These are phyloP conservation scores for Fusarium armeniacum DNA, from an alignment of 2,329 filamentous ascomycete species.

Conservation along the genomic window DNA sequence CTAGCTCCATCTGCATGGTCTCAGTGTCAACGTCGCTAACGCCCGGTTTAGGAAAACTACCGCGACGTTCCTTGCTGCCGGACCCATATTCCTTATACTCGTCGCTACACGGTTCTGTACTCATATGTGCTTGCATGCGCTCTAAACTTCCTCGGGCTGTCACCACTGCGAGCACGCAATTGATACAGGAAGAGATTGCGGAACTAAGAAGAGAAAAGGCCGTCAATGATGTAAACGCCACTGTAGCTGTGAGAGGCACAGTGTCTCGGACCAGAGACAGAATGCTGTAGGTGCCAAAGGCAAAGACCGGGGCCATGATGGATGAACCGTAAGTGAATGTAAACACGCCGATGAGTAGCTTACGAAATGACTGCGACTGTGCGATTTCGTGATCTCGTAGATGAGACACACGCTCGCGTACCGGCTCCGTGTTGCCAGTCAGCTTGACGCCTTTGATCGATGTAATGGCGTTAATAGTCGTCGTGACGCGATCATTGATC, in stretches of 20 bases:
- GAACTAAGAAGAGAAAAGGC: slow-evolving; percentile 17
- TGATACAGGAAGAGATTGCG: slow-evolving; percentile 15
- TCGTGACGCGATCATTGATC: slow-evolving; percentile 18
- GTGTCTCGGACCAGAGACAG: slow-evolving; percentile 12
- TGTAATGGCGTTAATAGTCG: slow-evolving; percentile 19
- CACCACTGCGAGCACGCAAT: slow-evolving; percentile 17
- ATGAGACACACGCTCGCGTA: slow-evolving; percentile 12
- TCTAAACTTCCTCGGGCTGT: slow-evolving; percentile 16
- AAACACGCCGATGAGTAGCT: slow-evolving; percentile 15
- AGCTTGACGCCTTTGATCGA: slow-evolving; percentile 16
- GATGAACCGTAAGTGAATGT: slow-evolving; percentile 15
- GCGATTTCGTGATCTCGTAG: slow-evolving; percentile 17
- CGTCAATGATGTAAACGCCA: slow-evolving; percentile 15
- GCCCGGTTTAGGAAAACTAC: slow-evolving; percentile 10
- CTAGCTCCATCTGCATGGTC: slow-evolving; percentile 5
- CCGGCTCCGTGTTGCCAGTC: slow-evolving; percentile 11
- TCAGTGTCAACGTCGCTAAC: slow-evolving; percentile 7
- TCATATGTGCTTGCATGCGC: slow-evolving; percentile 18
- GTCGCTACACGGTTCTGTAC: slow-evolving; percentile 3
- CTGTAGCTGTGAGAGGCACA: slow-evolving; percentile 14
- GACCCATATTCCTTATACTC: slow-evolving; percentile 8
- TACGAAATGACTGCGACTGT: slow-evolving; percentile 16
- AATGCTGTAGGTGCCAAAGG: slow-evolving; percentile 19
- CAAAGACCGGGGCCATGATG: slow-evolving; percentile 19
- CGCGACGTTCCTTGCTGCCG: slow-evolving; percentile 8